These are phyloP conservation scores for Citrullus colocynthis DNA, from an alignment of 306 rosid species.

Conservation along the genomic window DNA sequence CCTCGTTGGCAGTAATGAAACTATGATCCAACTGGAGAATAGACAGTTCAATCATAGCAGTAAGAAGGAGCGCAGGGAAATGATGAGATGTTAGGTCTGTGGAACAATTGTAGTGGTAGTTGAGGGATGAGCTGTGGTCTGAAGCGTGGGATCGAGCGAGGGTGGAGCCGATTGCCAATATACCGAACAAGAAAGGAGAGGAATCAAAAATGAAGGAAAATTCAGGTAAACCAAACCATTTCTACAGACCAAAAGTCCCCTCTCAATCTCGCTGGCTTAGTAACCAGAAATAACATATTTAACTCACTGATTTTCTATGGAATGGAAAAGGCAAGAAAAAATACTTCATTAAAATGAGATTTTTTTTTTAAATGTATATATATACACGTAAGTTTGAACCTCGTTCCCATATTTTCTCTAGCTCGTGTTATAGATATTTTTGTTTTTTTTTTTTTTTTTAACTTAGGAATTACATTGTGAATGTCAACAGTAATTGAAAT, in stretches of 20 bases:
- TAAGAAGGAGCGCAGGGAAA: neutral
- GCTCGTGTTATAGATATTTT: too few species aligned
- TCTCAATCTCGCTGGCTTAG: neutral
- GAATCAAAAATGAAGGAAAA: neutral
- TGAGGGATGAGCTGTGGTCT: neutral
- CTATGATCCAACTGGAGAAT: neutral
- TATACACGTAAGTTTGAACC: too few species aligned
- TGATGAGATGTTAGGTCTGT: neutral
- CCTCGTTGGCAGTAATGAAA: neutral
- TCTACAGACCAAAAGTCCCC: neutral
- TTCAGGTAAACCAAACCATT: neutral
- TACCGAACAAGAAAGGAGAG: neutral
- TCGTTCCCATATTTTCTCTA: too few species aligned
- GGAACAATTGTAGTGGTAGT: neutral
- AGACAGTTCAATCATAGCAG: neutral
- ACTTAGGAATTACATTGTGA: too few species aligned
- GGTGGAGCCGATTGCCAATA: constrained; percentile 1
- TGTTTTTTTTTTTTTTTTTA: too few species aligned
- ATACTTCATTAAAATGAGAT: too few species aligned
- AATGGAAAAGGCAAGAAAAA: neutral
- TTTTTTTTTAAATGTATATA: too few species aligned
- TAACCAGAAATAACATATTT: neutral
- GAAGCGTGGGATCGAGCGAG: neutral
- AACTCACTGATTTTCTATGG: neutral
- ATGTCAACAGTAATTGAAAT: too few species aligned